Conservation (phyloP, 2,329 filamentous ascomycete genomes). For the Tolypocladium paradoxum region DNA sequence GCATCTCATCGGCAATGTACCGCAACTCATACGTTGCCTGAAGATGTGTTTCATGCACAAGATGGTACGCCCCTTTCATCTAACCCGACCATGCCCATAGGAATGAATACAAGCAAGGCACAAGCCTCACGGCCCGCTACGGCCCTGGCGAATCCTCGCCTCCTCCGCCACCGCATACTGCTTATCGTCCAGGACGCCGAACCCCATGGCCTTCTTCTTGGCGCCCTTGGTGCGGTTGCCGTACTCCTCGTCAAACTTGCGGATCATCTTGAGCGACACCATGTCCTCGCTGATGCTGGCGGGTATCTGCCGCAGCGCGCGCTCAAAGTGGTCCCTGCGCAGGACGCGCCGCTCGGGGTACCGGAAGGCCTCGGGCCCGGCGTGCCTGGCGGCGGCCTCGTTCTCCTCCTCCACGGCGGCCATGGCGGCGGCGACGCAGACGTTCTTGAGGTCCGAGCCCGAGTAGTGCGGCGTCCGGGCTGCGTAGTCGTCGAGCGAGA, state of each 20-base stretch:
- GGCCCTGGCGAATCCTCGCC: conserved; percentile 27
- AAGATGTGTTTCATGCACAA: background rate
- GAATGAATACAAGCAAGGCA: background rate
- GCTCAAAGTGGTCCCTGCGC: conserved; percentile 64
- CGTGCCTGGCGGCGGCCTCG: conserved; percentile 23
- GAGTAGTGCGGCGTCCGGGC: conserved; percentile 66
- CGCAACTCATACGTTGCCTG: background rate
- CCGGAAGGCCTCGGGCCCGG: conserved; percentile 33
- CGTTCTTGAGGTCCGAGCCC: conserved; percentile 73
- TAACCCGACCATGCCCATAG: background rate
- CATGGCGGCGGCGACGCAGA: conserved; percentile 70
- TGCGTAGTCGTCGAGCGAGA: conserved; percentile 54
- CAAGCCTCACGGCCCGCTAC: background rate
- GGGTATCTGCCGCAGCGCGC: conserved; percentile 76
- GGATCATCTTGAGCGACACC: conserved; percentile 71
- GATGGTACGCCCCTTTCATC: no score
- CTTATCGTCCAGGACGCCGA: conserved; percentile 35
- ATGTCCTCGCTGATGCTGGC: conserved; percentile 93
- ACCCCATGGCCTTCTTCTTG: conserved; percentile 46
- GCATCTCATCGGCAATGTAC: background rate
- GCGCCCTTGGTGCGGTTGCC: conserved; percentile 66
- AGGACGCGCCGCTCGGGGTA: conserved; percentile 53
- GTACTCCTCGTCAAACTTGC: conserved; percentile 93
- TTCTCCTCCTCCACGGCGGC: conserved; percentile 68
- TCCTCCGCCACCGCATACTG: conserved; percentile 27